Evolutionary conservation across 2,329 filamentous ascomycete species (phyloP).

Genomic region (Diplodia corticola): DNA sequence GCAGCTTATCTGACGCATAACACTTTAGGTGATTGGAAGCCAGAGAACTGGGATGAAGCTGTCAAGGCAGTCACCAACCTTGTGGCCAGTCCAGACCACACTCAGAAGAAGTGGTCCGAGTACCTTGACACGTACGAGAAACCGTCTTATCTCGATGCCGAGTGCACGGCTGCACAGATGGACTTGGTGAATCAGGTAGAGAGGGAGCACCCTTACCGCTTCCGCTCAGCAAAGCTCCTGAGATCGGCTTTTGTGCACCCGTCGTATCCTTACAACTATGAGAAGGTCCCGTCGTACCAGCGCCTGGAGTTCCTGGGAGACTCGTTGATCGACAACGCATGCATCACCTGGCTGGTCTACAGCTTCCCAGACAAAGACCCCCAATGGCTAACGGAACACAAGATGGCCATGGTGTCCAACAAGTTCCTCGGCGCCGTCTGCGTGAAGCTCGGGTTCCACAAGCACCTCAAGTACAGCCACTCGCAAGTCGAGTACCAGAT

Average conservation of each 20-base stretch:
- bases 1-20: constrained; percentile 68
- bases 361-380: constrained; percentile 77
- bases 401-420: constrained; percentile 99
- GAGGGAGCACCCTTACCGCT: constrained; percentile 62
- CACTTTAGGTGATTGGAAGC: constrained; percentile 42
- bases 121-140: constrained; percentile 69
- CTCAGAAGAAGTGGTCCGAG: constrained; percentile 67
- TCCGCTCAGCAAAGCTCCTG: constrained; percentile 73
- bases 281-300: constrained; percentile 84
- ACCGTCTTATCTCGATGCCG: constrained; percentile 68
- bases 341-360: constrained; percentile 79
- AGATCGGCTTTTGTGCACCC: constrained; percentile 87
- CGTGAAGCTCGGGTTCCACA: constrained; percentile 75
- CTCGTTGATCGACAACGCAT: constrained; percentile 80
- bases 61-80: constrained; percentile 68
- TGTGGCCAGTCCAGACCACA: constrained; percentile 69
- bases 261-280: constrained; percentile 72
- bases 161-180: constrained; percentile 64
- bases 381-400: constrained; percentile 97
- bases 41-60: constrained; percentile 58
- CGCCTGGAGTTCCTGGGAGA: constrained; percentile 91
- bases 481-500: constrained; percentile 55
- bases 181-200: constrained; percentile 68
- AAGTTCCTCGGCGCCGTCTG: constrained; percentile 84
- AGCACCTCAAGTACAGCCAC: constrained; percentile 61